Evolutionary conservation across 108 stramenopile genomes (phyloP).

Genomic region (Skeletonema costatum): DNA sequence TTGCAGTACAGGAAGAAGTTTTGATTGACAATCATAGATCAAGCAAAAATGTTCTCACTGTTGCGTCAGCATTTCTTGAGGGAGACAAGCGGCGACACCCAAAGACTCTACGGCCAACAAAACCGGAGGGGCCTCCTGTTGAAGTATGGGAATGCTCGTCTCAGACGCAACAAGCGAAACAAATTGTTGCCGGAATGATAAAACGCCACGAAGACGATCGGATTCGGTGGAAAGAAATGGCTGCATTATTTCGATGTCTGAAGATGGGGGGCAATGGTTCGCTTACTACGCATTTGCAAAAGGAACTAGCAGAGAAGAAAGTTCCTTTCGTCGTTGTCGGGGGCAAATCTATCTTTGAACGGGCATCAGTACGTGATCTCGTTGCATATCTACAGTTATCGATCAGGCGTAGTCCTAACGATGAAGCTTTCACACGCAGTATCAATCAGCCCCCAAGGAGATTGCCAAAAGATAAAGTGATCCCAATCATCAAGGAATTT

Average conservation of each 20-base stretch:
- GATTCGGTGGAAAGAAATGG: conserved; percentile 14
- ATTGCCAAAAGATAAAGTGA: background rate
- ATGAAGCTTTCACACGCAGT: conserved; percentile 8
- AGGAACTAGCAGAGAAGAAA: background rate
- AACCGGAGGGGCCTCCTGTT: conserved; percentile 4
- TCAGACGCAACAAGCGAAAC: conserved; percentile 7
- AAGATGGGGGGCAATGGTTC: conserved; percentile 1
- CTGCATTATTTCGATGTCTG: conserved; percentile 10
- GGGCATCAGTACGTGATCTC: conserved; percentile 9
- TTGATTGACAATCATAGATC: conserved; percentile 27
- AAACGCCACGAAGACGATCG: conserved; percentile 11
- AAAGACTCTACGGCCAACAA: conserved; percentile 9
- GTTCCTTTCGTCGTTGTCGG: conserved; percentile 10
- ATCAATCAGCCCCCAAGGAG: conserved; percentile 12
- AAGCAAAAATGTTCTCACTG: conserved; percentile 14
- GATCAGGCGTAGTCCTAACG: conserved; percentile 12
- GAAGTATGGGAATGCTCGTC: conserved; percentile 12
- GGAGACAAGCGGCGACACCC: conserved; percentile 2
- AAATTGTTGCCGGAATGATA: conserved; percentile 13
- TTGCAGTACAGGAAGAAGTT: conserved; percentile 3
- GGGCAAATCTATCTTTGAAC: conserved; percentile 14
- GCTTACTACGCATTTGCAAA: conserved; percentile 2
- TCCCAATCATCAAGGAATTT: background rate
- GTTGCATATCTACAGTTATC: conserved; percentile 16
- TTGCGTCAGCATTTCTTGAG: conserved; percentile 18